phyloP scores from a whole-genome alignment of 805 yeast species.

The Metschnikowia arizonensis region DNA sequence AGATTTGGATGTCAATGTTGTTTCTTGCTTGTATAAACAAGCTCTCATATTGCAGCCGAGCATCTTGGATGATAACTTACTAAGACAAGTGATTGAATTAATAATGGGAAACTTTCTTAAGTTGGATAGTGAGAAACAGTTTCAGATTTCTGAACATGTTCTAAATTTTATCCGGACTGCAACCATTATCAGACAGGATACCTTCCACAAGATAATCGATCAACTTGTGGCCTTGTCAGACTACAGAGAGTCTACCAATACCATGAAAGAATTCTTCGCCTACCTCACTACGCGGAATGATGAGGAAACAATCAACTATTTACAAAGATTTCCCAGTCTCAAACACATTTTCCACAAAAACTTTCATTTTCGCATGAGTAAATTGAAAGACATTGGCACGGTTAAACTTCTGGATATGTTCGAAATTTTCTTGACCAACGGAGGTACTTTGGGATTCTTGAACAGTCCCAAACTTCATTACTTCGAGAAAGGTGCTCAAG shows the following conservation, averaged over 20 bases:
- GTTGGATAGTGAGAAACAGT: conserved; percentile 16
- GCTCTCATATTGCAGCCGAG: conserved; percentile 28
- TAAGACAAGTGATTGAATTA: conserved; percentile 31
- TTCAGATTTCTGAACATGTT: conserved; percentile 22
- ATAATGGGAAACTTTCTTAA: conserved; percentile 29
- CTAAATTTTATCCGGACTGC: conserved; percentile 36
- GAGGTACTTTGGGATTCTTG: conserved; percentile 32
- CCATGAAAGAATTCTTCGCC: conserved; percentile 28
- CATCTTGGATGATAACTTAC: conserved; percentile 29
- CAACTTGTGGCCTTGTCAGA: conserved; percentile 18
- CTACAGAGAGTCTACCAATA: conserved; percentile 13
- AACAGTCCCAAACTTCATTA: conserved; percentile 33
- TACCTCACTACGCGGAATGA: conserved; percentile 32
- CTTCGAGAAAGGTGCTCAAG: conserved; percentile 34
- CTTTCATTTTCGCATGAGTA: conserved; percentile 22
- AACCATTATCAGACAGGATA: conserved; percentile 28
- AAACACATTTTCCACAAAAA: conserved; percentile 25
- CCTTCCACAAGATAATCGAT: conserved; percentile 19
- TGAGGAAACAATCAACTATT: conserved; percentile 29
- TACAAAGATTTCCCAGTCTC: conserved; percentile 29
- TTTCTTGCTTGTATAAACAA: conserved; percentile 32
- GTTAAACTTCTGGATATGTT: conserved; percentile 27
- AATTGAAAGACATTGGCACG: conserved; percentile 14
- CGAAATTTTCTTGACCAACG: conserved; percentile 30
- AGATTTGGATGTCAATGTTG: conserved; percentile 21